Conservation (phyloP, 257 asterid genomes). For the Datura wrightii region DNA sequence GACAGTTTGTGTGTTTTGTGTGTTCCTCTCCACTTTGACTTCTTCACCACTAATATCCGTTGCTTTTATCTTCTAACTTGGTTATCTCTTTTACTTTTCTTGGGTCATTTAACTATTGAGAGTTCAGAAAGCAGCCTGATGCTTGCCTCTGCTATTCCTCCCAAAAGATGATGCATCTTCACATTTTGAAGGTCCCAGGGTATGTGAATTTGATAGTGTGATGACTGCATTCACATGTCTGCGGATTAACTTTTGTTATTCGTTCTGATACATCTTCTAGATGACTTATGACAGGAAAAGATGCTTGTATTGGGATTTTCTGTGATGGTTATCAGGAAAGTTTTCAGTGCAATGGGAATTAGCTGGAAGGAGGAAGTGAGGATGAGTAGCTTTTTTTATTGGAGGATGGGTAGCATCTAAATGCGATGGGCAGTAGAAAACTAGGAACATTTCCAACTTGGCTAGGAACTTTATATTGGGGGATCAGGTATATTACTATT, state of each 20-base stretch:
- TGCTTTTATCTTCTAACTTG: constrained; percentile 41
- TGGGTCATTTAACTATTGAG: constrained; percentile 43
- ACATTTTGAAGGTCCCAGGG: constrained; percentile 55
- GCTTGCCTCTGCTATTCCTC: constrained; percentile 49
- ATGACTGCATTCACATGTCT: constrained; percentile 26
- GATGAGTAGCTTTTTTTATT: not conserved
- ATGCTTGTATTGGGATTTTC: constrained; percentile 31
- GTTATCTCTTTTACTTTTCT: constrained; percentile 32
- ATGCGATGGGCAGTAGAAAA: not conserved
- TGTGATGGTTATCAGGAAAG: not conserved
- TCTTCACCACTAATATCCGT: constrained; percentile 32
- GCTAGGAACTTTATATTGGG: not conserved
- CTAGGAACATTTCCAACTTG: not conserved
- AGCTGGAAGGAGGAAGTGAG: not conserved
- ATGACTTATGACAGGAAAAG: constrained; percentile 64
- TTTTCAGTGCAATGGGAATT: not conserved
- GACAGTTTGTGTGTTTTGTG: constrained; percentile 42
- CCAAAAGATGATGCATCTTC: constrained; percentile 52
- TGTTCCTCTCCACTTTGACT: constrained; percentile 35
- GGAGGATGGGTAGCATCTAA: not conserved
- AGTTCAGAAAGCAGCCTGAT: constrained; percentile 52
- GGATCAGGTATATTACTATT: not conserved
- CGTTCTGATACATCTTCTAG: constrained; percentile 64
- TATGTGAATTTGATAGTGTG: constrained; percentile 42
- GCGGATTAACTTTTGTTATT: constrained; percentile 28